These are phyloP conservation scores for Sophora flavescens DNA, from an alignment of 306 rosid species.

Conservation along the genomic window DNA sequence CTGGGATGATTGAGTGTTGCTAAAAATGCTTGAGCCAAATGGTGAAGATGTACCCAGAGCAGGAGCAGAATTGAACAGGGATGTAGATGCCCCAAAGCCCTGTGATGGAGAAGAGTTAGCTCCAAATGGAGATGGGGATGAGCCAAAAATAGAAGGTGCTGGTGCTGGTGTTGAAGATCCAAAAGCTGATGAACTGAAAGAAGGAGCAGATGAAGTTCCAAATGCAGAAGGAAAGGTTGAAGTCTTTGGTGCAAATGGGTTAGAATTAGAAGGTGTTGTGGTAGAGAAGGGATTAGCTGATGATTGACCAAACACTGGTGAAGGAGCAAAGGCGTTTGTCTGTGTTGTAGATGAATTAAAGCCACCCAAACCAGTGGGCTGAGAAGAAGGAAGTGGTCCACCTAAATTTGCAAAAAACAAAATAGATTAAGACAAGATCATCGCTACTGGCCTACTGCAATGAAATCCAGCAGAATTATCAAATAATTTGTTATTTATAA, in stretches of 20 bases:
- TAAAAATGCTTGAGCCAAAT: slow-evolving; percentile 62
- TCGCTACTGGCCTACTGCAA: background rate
- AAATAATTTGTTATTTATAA: slow-evolving; percentile 1
- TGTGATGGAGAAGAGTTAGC: slow-evolving; percentile 56
- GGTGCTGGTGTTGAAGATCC: slow-evolving; percentile 60
- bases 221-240: slow-evolving; percentile 65
- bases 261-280: slow-evolving; percentile 63
- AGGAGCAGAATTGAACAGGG: slow-evolving; percentile 62
- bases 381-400: slow-evolving; percentile 79
- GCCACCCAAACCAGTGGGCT: slow-evolving; percentile 58
- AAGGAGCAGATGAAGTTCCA: slow-evolving; percentile 60
- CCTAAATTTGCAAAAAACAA: slow-evolving; percentile 60
- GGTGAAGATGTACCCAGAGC: slow-evolving; percentile 60
- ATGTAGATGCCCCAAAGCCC: slow-evolving; percentile 50
- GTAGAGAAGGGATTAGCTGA: slow-evolving; percentile 71
- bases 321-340: slow-evolving; percentile 63
- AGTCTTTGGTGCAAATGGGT: slow-evolving; percentile 71
- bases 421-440: slow-evolving; percentile 27
- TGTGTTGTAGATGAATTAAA: slow-evolving; percentile 64
- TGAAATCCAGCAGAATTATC: background rate
- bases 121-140: slow-evolving; percentile 67
- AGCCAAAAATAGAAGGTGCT: slow-evolving; percentile 55
- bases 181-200: slow-evolving; percentile 72
- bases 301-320: slow-evolving; percentile 69
- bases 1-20: slow-evolving; percentile 65